Percentiles rank a stretch among this genome's conserved stretches.
These are phyloP conservation scores for Rutidosis leptorrhynchoides DNA, from an alignment of 129 eudicot species.

Conservation along the genomic window DNA sequence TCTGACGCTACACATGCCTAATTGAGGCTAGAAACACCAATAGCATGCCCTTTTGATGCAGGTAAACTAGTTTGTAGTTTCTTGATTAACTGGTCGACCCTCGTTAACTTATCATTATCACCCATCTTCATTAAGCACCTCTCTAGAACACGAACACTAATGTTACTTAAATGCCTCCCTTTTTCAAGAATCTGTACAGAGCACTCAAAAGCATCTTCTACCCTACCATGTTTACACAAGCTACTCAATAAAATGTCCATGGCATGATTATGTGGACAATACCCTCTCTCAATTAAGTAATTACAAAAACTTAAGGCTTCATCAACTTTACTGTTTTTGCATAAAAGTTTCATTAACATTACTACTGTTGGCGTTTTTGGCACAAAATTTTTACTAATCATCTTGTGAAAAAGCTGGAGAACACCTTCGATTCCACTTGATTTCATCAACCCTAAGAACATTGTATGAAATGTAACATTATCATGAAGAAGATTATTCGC, in stretches of 20 bases:
- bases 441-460: slow-evolving; percentile 59
- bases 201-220: slow-evolving; percentile 55
- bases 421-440: slow-evolving; percentile 45
- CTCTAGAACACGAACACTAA: slow-evolving; percentile 53
- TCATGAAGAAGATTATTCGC: slow-evolving; percentile 49
- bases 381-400: slow-evolving; percentile 55
- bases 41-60: slow-evolving; percentile 41
- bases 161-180: slow-evolving; percentile 60
- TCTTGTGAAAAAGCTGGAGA: slow-evolving; percentile 46
- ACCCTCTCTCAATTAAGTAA: slow-evolving; percentile 61
- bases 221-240: slow-evolving; percentile 60
- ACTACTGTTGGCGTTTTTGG: slow-evolving; percentile 65
- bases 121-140: slow-evolving; percentile 40
- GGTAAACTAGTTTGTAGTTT: slow-evolving; percentile 44
- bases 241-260: slow-evolving; percentile 59
- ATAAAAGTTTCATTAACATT: slow-evolving; percentile 68
- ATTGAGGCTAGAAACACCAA: slow-evolving; percentile 22
- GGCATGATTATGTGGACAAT: slow-evolving; percentile 74
- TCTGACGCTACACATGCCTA: neutral
- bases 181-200: slow-evolving; percentile 52
- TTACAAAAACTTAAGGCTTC: slow-evolving; percentile 59
- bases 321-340: slow-evolving; percentile 44
- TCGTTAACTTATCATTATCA: slow-evolving; percentile 43
- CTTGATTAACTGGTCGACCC: slow-evolving; percentile 44
- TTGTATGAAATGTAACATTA: slow-evolving; percentile 61